phyloP scores from a whole-genome alignment of 192 early-diverging fungal species.

The Backusella sp. region DNA sequence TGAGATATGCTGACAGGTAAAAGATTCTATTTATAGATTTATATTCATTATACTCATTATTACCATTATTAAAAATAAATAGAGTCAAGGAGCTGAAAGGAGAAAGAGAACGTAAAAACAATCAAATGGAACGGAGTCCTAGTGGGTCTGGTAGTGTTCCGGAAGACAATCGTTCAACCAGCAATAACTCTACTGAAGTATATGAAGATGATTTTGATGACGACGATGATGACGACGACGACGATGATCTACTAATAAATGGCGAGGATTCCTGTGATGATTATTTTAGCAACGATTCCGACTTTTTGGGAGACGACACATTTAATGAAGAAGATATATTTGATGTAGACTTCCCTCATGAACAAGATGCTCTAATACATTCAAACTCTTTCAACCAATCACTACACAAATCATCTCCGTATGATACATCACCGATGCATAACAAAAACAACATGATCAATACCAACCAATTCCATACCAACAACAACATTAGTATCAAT shows the following conservation, averaged over 20 bases:
- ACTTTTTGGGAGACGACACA: constrained; percentile 36
- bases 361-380: constrained; percentile 26
- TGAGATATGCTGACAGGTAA: constrained; percentile 93
- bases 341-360: constrained; percentile 40
- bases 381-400: constrained; percentile 5
- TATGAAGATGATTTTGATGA: not conserved
- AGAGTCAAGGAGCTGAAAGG: constrained; percentile 48
- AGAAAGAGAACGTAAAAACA: constrained; percentile 32
- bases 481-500: not conserved
- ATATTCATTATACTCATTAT: not conserved
- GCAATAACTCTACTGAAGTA: not conserved
- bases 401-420: not conserved
- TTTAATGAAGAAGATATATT: constrained; percentile 35
- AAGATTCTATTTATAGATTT: not conserved
- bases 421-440: not conserved
- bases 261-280: constrained; percentile 9
- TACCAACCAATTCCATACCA: not conserved
- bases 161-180: constrained; percentile 4
- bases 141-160: constrained; percentile 13
- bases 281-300: constrained; percentile 30
- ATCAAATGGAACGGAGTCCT: constrained; percentile 5
- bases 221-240: constrained; percentile 6
- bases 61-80: too few species aligned
- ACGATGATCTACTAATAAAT: not conserved
- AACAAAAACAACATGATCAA: not conserved